These are phyloP conservation scores for Salix brachista DNA, from an alignment of 345 rosid genomes.

Conservation along the genomic window DNA sequence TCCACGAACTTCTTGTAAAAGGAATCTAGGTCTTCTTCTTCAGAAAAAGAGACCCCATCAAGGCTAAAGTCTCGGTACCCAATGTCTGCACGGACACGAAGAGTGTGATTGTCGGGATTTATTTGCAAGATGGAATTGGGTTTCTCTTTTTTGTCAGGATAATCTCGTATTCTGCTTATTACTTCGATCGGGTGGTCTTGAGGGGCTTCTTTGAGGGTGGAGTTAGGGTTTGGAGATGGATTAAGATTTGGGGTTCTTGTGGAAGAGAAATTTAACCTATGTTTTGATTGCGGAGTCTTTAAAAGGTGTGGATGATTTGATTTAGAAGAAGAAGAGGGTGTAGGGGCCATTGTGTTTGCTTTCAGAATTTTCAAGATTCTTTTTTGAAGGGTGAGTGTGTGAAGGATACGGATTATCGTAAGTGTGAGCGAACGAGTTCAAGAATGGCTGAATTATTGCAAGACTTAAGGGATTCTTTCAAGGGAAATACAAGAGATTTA, in stretches of 20 bases:
- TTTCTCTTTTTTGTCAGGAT: slow-evolving; percentile 61
- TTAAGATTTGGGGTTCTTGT: slow-evolving; percentile 30
- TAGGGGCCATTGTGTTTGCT: slow-evolving; percentile 57
- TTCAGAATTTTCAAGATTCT: background rate
- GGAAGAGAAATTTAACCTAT: slow-evolving; percentile 58
- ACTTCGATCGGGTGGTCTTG: slow-evolving; percentile 91
- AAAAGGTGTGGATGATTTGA: slow-evolving; percentile 25
- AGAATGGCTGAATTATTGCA: background rate
- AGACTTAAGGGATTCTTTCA: background rate
- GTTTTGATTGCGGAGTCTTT: slow-evolving; percentile 73
- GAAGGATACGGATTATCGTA: background rate
- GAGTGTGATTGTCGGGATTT: slow-evolving; percentile 52
- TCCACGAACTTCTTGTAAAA: slow-evolving; percentile 74
- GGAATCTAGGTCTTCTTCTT: slow-evolving; percentile 61
- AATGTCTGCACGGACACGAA: slow-evolving; percentile 73
- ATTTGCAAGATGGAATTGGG: slow-evolving; percentile 47
- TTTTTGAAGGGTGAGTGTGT: background rate
- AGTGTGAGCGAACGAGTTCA: background rate
- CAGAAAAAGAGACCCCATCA: slow-evolving; percentile 83
- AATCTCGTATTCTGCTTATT: slow-evolving; percentile 66
- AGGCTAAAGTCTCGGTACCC: slow-evolving; percentile 89
- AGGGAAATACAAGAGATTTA: background rate
- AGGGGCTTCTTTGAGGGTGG: slow-evolving; percentile 38
- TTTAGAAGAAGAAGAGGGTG: slow-evolving; percentile 53
- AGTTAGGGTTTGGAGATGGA: slow-evolving; percentile 45